These are phyloP conservation scores for Blastobotrys capitulatus DNA, from an alignment of 1,139 yeast genomes.

Conservation along the genomic window DNA sequence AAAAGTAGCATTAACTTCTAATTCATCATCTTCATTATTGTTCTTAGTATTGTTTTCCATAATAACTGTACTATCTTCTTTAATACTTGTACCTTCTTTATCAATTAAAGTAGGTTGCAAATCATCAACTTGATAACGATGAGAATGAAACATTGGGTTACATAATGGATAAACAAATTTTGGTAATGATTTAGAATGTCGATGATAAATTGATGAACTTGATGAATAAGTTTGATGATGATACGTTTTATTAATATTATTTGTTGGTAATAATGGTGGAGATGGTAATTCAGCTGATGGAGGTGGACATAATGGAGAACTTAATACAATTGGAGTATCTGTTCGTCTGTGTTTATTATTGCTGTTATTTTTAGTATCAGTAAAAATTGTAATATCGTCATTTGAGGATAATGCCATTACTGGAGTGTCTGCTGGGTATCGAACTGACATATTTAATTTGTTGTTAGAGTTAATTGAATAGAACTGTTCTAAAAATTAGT, in stretches of 20 bases:
- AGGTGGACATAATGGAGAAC: too few relatives aligned
- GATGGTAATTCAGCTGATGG: too few relatives aligned
- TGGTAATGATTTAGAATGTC: not conserved
- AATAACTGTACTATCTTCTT: not conserved
- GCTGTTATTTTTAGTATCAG: too few relatives aligned
- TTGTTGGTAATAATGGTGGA: too few relatives aligned
- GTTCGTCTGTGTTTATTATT: too few relatives aligned
- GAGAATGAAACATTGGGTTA: constrained; percentile 5
- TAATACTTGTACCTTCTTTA: not conserved
- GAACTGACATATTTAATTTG: not conserved
- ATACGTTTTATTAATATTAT: too few relatives aligned
- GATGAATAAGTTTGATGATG: too few relatives aligned
- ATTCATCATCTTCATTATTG: not conserved
- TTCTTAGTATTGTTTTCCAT: not conserved
- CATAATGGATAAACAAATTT: constrained; percentile 5
- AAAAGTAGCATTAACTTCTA: not conserved
- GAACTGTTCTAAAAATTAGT: too few relatives aligned
- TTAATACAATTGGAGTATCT: too few relatives aligned
- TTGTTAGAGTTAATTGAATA: not conserved
- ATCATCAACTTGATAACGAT: not conserved
- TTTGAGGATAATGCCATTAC: not conserved
- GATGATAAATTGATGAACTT: too few relatives aligned
- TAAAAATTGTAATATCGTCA: too few relatives aligned
- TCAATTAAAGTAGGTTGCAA: constrained; percentile 1
- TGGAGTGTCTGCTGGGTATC: not conserved